Percentiles rank a stretch among this genome's conserved stretches.
phyloP scores from a whole-genome alignment of 371 early-diverging fungal species.

The Coemansia sp. region DNA sequence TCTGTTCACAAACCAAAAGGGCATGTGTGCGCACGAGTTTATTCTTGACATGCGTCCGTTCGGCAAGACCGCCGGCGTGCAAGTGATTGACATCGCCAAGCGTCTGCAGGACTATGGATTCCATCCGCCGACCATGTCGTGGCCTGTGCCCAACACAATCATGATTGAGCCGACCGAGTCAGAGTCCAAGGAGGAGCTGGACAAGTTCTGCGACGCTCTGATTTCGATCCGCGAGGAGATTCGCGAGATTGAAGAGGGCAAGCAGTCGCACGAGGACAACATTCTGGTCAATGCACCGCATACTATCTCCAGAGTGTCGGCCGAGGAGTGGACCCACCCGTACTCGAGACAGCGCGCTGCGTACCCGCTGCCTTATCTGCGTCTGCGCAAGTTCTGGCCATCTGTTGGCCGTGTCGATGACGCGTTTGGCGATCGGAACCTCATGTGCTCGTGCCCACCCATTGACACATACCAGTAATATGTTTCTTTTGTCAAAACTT shows the following conservation, averaged over 20 bases:
- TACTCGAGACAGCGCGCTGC: slow-evolving; percentile 89
- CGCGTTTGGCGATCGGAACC: slow-evolving; percentile 90
- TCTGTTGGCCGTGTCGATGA: slow-evolving; percentile 89
- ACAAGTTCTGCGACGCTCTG: slow-evolving; percentile 97
- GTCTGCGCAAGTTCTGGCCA: slow-evolving; percentile 95
- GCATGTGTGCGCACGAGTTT: slow-evolving; percentile 97
- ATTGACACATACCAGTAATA: slow-evolving; percentile 49
- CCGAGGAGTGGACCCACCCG: slow-evolving; percentile 78
- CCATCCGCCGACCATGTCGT: slow-evolving; percentile 98
- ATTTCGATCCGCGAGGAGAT: slow-evolving; percentile 92
- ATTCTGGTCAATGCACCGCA: slow-evolving; percentile 89
- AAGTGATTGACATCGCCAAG: slow-evolving; percentile 96
- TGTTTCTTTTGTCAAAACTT: background rate
- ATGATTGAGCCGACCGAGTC: slow-evolving; percentile 99
- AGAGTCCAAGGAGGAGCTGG: slow-evolving; percentile 87
- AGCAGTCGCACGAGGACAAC: slow-evolving; percentile 80
- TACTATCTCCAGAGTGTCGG: slow-evolving; percentile 70
- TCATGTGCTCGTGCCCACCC: slow-evolving; percentile 84
- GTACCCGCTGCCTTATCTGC: slow-evolving; percentile 80
- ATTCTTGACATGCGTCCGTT: slow-evolving; percentile 93
- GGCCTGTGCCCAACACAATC: slow-evolving; percentile 95
- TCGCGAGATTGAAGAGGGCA: slow-evolving; percentile 78
- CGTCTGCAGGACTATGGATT: slow-evolving; percentile 97
- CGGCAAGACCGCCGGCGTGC: slow-evolving; percentile 71
- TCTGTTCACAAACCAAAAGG: slow-evolving; percentile 86